Conservation (phyloP, 352 stramenopile species). For the Phytophthora citricola region DNA sequence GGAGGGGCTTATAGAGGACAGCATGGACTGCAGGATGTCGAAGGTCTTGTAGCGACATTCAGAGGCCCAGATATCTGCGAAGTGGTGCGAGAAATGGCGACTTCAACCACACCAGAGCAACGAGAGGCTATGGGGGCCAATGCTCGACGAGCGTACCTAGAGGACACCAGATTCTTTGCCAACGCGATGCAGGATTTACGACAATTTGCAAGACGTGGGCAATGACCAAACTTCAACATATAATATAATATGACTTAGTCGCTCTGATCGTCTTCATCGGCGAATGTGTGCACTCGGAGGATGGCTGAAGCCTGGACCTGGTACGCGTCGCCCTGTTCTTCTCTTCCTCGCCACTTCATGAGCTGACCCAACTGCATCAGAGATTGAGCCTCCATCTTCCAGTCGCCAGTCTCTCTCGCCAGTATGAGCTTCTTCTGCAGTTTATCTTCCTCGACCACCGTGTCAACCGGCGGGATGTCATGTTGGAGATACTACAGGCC, state of each 20-base stretch:
- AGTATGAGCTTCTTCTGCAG: constrained; percentile 58
- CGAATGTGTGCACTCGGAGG: constrained; percentile 64
- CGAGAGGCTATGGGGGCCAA: constrained; percentile 34
- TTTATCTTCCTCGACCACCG: constrained; percentile 78
- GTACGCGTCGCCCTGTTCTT: constrained; percentile 54
- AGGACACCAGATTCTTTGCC: constrained; percentile 58
- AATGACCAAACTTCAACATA: constrained; percentile 2
- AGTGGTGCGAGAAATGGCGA: constrained; percentile 30
- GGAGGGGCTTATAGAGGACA: constrained; percentile 29
- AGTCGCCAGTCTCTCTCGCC: constrained; percentile 51
- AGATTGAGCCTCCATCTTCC: constrained; percentile 69
- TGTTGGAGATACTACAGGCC: constrained; percentile 65
- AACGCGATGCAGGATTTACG: constrained; percentile 46
- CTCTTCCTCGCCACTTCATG: constrained; percentile 74
- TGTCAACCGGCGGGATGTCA: constrained; percentile 72
- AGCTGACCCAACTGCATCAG: constrained; percentile 77
- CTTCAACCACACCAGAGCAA: constrained; percentile 37
- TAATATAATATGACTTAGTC: constrained; percentile 9
- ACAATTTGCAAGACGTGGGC: constrained; percentile 27
- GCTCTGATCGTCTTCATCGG: constrained; percentile 33
- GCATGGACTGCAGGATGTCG: constrained; percentile 33
- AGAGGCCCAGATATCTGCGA: constrained; percentile 17
- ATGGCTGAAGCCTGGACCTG: constrained; percentile 63
- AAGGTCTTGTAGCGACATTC: constrained; percentile 35
- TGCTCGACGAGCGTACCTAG: constrained; percentile 46